Evolutionary conservation across 108 stramenopile genomes (phyloP).

Genomic region (Nannochloropsis granulata): DNA sequence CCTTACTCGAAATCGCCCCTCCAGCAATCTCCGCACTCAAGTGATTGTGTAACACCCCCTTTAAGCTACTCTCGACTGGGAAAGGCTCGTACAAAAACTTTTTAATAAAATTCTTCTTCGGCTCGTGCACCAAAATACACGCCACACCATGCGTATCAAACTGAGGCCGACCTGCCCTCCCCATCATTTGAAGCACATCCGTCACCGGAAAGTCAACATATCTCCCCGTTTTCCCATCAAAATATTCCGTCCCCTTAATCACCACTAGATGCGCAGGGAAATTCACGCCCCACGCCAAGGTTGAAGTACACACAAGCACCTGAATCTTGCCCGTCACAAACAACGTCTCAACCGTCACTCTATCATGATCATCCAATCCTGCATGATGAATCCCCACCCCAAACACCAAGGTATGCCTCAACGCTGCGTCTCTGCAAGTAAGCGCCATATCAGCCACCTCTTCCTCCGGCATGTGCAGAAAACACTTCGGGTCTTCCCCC

Average conservation of each 20-base stretch:
- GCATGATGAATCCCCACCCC: constrained; percentile 98
- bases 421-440: constrained; percentile 59
- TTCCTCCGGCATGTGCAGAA: constrained; percentile 29
- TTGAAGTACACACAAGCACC: constrained; percentile 71
- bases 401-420: constrained; percentile 82
- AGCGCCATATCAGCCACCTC: constrained; percentile 35
- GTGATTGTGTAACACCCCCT: constrained; percentile 67
- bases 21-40: constrained; percentile 83
- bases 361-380: constrained; percentile 54
- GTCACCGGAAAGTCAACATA: constrained; percentile 98
- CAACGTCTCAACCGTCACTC: constrained; percentile 68
- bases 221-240: constrained; percentile 72
- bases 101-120: constrained; percentile 90
- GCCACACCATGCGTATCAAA: constrained; percentile 84
- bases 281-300: constrained; percentile 94
- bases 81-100: constrained; percentile 97
- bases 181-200: constrained; percentile 98
- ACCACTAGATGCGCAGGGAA: constrained; percentile 82
- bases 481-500: too few species aligned
- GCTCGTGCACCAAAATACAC: constrained; percentile 76
- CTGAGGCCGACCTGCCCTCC: constrained; percentile 89
- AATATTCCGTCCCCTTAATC: constrained; percentile 97
- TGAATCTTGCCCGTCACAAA: constrained; percentile 77
- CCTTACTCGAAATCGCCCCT: constrained; percentile 48
- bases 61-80: constrained; percentile 91